Evolutionary conservation across 2,329 filamentous ascomycete genomes (phyloP).

Genomic region (Trichoderma asperellum): DNA sequence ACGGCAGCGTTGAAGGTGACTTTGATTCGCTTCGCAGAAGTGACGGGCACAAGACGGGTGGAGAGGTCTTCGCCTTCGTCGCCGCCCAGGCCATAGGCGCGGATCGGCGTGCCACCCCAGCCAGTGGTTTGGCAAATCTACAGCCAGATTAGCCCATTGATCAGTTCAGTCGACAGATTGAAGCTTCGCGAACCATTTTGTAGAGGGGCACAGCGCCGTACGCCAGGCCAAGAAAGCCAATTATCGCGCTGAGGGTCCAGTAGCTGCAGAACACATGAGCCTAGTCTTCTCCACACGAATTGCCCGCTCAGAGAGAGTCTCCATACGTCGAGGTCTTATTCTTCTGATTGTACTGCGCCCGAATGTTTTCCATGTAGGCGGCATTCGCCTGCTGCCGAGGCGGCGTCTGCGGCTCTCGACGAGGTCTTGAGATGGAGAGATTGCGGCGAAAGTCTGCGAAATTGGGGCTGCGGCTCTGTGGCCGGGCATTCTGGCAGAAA

Average conservation of each 20-base stretch:
- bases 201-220: constrained; percentile 87
- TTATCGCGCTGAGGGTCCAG: constrained; percentile 76
- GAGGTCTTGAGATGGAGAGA: constrained; percentile 39
- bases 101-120: constrained; percentile 91
- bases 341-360: constrained; percentile 65
- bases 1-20: constrained; percentile 97
- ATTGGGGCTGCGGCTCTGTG: constrained; percentile 34
- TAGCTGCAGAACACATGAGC: constrained; percentile 52
- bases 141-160: constrained; percentile 2
- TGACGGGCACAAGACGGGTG: constrained; percentile 78
- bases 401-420: constrained; percentile 31
- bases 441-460: constrained; percentile 38
- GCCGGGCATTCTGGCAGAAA: constrained; percentile 44
- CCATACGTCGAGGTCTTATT: constrained; percentile 63
- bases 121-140: constrained; percentile 81
- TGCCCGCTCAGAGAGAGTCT: constrained; percentile 16
- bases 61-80: constrained; percentile 64
- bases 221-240: constrained; percentile 77
- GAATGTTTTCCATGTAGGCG: constrained; percentile 63
- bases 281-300: not conserved
- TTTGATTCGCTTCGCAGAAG: constrained; percentile 78
- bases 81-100: constrained; percentile 65
- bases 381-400: constrained; percentile 37
- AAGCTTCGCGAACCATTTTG: constrained; percentile 66
- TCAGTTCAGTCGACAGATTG: not conserved